Evolutionary conservation across 208 protist species (phyloP).

Genomic region (Trypanosoma boissoni): DNA sequence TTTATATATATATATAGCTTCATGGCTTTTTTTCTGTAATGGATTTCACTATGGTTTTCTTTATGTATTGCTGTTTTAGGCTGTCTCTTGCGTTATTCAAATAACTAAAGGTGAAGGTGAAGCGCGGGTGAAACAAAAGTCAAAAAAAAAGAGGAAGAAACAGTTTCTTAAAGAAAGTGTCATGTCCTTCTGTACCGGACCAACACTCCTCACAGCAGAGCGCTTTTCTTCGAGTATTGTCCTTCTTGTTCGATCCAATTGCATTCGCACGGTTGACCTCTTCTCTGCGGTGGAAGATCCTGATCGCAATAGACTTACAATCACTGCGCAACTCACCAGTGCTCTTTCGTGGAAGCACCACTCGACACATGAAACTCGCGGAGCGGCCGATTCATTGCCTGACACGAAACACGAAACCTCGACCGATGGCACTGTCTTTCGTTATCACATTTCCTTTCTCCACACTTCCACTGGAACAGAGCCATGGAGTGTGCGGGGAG

Average conservation of each 20-base stretch:
- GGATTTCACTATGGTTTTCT: background rate
- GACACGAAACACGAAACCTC: background rate
- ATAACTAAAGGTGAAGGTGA: background rate
- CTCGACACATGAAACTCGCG: background rate
- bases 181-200: background rate
- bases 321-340: slow-evolving; percentile 17
- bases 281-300: slow-evolving; percentile 8
- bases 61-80: background rate
- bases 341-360: slow-evolving; percentile 12
- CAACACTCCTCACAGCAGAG: slow-evolving; percentile 14
- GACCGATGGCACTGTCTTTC: slow-evolving; percentile 8
- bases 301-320: background rate
- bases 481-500: too few species aligned
- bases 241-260: slow-evolving; percentile 19
- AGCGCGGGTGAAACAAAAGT: background rate
- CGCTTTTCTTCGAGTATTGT: slow-evolving; percentile 14
- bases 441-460: slow-evolving; percentile 19
- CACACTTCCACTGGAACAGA: background rate
- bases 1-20: background rate
- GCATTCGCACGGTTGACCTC: slow-evolving; percentile 28
- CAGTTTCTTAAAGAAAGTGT: background rate
- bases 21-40: background rate
- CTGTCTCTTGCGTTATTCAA: background rate
- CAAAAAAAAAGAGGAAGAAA: background rate
- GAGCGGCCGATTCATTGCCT: background rate